Evolutionary conservation across 345 rosid species (phyloP).

Genomic region (Rubroshorea leprosula): DNA sequence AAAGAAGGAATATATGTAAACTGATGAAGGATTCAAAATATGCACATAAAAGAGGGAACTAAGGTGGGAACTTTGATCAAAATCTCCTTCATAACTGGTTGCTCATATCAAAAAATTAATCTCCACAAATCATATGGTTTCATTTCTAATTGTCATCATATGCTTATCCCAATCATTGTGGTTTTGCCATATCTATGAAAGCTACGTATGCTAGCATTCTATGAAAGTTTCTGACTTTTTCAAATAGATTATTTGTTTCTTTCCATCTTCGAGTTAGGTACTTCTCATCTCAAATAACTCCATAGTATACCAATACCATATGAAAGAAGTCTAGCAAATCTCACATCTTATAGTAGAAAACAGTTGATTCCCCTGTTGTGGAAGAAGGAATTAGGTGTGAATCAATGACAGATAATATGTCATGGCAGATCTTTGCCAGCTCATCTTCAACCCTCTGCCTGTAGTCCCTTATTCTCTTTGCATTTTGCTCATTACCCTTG

Average conservation of each 20-base stretch:
- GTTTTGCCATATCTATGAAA: no score
- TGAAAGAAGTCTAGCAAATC: conserved; percentile 13
- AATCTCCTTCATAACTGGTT: no score
- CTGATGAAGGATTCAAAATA: neutral
- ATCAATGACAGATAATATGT: conserved; percentile 60
- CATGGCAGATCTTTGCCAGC: conserved; percentile 63
- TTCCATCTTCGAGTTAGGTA: neutral
- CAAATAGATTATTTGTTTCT: neutral
- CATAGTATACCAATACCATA: neutral
- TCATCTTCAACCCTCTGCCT: conserved; percentile 69
- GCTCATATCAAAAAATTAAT: no score
- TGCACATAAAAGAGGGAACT: neutral
- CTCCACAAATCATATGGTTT: neutral
- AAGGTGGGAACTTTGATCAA: neutral
- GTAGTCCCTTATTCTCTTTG: conserved; percentile 65
- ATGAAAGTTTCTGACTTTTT: neutral
- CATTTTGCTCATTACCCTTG: conserved; percentile 70
- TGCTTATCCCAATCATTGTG: neutral
- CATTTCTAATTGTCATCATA: neutral
- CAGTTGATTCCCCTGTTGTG: conserved; percentile 67
- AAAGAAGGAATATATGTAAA: neutral
- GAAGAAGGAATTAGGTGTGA: conserved; percentile 64
- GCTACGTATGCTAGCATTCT: neutral
- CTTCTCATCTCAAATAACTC: neutral
- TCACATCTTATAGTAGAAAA: conserved; percentile 77